These are phyloP conservation scores for Umbelopsis sp. DNA, from an alignment of 371 early-diverging fungal species.

Conservation along the genomic window DNA sequence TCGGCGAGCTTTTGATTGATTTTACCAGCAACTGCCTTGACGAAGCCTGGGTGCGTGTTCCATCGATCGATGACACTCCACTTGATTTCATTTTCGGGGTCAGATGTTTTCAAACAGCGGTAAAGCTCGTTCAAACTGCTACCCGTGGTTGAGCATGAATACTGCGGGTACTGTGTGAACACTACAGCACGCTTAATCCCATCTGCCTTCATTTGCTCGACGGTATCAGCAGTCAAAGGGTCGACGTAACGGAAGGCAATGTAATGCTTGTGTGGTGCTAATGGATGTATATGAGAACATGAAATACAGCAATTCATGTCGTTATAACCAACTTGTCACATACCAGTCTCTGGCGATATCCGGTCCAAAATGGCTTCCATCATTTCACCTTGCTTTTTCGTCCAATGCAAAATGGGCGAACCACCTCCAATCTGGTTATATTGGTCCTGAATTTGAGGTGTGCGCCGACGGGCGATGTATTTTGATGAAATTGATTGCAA, in stretches of 20 bases:
- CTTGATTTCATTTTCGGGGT: slow-evolving; percentile 66
- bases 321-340: neutral
- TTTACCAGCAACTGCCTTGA: slow-evolving; percentile 78
- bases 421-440: slow-evolving; percentile 95
- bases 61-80: slow-evolving; percentile 97
- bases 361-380: slow-evolving; percentile 80
- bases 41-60: slow-evolving; percentile 86
- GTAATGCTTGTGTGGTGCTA: slow-evolving; percentile 91
- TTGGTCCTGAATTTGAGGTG: slow-evolving; percentile 87
- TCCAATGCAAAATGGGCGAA: slow-evolving; percentile 92
- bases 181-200: slow-evolving; percentile 87
- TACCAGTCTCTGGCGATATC: slow-evolving; percentile 81
- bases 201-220: slow-evolving; percentile 80
- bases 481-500: slow-evolving; percentile 77
- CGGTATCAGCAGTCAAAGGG: slow-evolving; percentile 78
- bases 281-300: neutral
- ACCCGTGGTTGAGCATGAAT: slow-evolving; percentile 95
- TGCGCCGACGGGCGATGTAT: slow-evolving; percentile 82
- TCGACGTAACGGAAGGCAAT: slow-evolving; percentile 92
- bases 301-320: neutral
- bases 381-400: slow-evolving; percentile 80
- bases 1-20: slow-evolving; percentile 71
- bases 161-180: slow-evolving; percentile 95
- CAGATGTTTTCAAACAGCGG: slow-evolving; percentile 60
- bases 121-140: slow-evolving; percentile 90